Evolutionary conservation across 257 asterid genomes (phyloP), one percentile per base, ranked within the genome.

Genomic region (Gentiana straminea): DNA sequence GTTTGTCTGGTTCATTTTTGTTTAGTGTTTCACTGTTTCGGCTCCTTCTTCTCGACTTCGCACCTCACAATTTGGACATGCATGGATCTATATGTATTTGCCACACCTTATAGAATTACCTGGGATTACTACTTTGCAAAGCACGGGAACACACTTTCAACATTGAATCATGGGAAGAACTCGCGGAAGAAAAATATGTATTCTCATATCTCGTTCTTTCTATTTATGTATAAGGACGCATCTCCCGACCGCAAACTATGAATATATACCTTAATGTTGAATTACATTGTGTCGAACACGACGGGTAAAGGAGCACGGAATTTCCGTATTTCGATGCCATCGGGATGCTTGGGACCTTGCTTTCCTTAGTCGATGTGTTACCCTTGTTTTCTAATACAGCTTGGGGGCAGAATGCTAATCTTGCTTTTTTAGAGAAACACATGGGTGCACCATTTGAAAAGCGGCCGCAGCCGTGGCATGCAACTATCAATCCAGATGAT

Each of bases 1-100:
- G 9, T 2, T 41, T 41, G 1, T 41, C 24, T 41, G 46, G 6
- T 11, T 9, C 51, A 49, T 49, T 4, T 38, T 52, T 2, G 9
- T 32, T n/a, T 52, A 37, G 35, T 59, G 54, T 33, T 7, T 32
- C 4, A 44, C 35, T 4, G 8, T 62, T 64, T 53, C 24, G 24
- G 24, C 24, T 24, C 24, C 56, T 47, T 33, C 47, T 58, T 56
- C 64, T 60, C 81, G 99, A 88, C 97, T 55, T 72, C 78, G 81
- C 80, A 72, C 94, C 97, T 37, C 99, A 88, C 73, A 92, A 97
- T 79, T 79, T 92, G 95, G 99, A 83, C 95, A n/a, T 92, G 99
- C 55, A 88, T 92, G 97, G 99, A 92, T 79, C 73, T 92, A 36
- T 92, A 88, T 76, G 99, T 92, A 51, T 92, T 92, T 69, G 99